phyloP scores from a whole-genome alignment of 2,329 filamentous ascomycete species.

The Knufia petricola region DNA sequence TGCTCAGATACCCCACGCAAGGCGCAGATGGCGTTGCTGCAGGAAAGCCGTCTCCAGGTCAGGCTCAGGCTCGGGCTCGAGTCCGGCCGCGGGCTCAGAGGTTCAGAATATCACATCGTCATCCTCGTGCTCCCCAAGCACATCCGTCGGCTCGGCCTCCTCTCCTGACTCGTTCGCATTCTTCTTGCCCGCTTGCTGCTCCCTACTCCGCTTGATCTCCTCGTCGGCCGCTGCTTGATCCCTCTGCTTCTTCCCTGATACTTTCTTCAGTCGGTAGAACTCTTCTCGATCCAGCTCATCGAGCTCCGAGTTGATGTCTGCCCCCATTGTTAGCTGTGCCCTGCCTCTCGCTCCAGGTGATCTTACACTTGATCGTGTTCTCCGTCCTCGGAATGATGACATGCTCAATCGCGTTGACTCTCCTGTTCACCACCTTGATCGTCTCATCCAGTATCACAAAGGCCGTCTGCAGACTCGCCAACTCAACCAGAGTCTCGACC shows the following conservation, averaged over 20 bases:
- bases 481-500: slow-evolving; percentile 69
- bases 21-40: background rate
- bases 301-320: slow-evolving; percentile 93
- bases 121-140: slow-evolving; percentile 67
- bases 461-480: slow-evolving; percentile 53
- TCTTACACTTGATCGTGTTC: slow-evolving; percentile 93
- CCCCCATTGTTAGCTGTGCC: slow-evolving; percentile 14
- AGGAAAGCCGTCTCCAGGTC: background rate
- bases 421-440: slow-evolving; percentile 96
- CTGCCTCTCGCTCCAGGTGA: background rate
- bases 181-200: slow-evolving; percentile 30
- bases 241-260: slow-evolving; percentile 73
- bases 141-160: slow-evolving; percentile 45
- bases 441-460: slow-evolving; percentile 98
- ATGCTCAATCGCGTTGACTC: slow-evolving; percentile 81
- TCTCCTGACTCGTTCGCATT: slow-evolving; percentile 18
- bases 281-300: slow-evolving; percentile 97
- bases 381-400: slow-evolving; percentile 95
- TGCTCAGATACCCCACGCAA: background rate
- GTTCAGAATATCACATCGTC: slow-evolving; percentile 74
- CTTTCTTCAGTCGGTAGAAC: slow-evolving; percentile 96
- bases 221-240: slow-evolving; percentile 63
- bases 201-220: slow-evolving; percentile 47
- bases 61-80: background rate
- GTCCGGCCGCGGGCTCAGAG: background rate